phyloP scores from a whole-genome alignment of 352 stramenopile genomes.

The Albugo candida region DNA sequence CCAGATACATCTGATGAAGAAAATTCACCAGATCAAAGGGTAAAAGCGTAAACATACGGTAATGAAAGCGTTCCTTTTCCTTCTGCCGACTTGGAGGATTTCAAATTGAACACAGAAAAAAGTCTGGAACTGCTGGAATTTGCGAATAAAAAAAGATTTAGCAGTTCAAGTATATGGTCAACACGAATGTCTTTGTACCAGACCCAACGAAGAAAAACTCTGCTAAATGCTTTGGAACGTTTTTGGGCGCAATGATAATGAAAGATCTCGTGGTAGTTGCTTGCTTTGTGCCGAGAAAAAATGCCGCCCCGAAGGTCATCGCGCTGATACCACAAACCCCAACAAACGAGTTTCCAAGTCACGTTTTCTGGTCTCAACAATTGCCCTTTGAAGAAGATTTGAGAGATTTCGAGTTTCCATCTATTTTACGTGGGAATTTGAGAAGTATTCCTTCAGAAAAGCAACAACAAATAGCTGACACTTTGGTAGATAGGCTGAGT shows the following conservation, averaged over 20 bases:
- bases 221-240: constrained; percentile 29
- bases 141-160: constrained; percentile 26
- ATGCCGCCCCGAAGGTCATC: constrained; percentile 56
- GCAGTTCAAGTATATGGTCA: constrained; percentile 31
- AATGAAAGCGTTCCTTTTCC: constrained; percentile 64
- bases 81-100: constrained; percentile 53
- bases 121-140: constrained; percentile 58
- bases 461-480: constrained; percentile 43
- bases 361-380: constrained; percentile 56
- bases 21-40: constrained; percentile 37
- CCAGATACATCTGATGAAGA: constrained; percentile 52
- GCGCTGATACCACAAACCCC: constrained; percentile 39
- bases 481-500: constrained; percentile 52
- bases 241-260: constrained; percentile 43
- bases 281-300: constrained; percentile 60
- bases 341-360: constrained; percentile 33
- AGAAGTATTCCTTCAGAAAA: constrained; percentile 25
- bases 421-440: constrained; percentile 27
- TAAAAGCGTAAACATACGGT: constrained; percentile 69
- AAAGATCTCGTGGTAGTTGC: constrained; percentile 42
- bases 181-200: constrained; percentile 55
- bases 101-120: constrained; percentile 68
- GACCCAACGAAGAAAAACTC: constrained; percentile 47
- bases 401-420: constrained; percentile 55
- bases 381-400: constrained; percentile 67